Evolutionary conservation across 148 eudicot species (phyloP).

Genomic region (Dysphania ambrosioides): DNA sequence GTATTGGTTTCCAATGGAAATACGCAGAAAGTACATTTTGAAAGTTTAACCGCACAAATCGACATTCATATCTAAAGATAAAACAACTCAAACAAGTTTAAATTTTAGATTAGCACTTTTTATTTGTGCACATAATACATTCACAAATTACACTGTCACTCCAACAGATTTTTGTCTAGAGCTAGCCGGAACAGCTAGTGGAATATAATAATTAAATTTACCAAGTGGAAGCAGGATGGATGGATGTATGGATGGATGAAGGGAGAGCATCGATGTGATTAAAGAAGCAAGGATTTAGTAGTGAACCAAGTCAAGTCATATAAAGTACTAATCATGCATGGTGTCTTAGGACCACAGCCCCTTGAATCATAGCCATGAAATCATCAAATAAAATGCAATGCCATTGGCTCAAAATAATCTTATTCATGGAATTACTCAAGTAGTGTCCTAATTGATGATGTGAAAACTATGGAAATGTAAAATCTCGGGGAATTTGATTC

Average conservation of each 20-base stretch:
- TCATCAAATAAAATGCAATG: background rate
- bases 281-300: background rate
- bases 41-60: no score
- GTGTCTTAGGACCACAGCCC: slow-evolving; percentile 9
- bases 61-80: no score
- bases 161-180: background rate
- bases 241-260: background rate
- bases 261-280: slow-evolving; percentile 9
- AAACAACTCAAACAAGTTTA: no score
- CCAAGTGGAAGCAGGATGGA: no score
- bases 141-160: no score
- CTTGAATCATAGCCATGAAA: background rate
- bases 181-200: background rate
- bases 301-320: slow-evolving; percentile 19
- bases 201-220: background rate
- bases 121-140: no score
- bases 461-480: no score
- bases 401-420: slow-evolving; percentile 8
- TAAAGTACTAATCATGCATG: slow-evolving; percentile 10
- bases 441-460: no score
- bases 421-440: slow-evolving; percentile 16
- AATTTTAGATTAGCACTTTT: no score
- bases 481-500: no score
- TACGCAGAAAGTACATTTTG: no score
- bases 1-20: no score